These are phyloP conservation scores for Pseudopithomyces maydicus DNA, from an alignment of 2,329 filamentous ascomycete species.

Conservation along the genomic window DNA sequence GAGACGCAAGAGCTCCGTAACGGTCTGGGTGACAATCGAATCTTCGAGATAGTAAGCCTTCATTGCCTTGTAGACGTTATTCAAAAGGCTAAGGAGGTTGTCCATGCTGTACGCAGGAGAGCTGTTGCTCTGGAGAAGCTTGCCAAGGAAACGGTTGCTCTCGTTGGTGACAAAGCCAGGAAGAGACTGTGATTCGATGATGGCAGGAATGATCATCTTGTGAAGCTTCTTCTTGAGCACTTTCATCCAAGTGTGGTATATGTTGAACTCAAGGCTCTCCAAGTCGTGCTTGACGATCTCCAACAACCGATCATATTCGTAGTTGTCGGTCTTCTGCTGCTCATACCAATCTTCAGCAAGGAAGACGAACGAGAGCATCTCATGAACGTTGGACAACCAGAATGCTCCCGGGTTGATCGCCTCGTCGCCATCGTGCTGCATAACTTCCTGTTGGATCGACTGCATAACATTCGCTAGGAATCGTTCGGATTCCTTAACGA, in stretches of 20 bases:
- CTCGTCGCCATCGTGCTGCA: constrained; percentile 97
- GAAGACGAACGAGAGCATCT: constrained; percentile 99
- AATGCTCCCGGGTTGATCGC: constrained; percentile 97
- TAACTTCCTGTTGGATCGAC: constrained; percentile 98
- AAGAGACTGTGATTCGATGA: constrained; percentile 97
- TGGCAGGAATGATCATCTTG: constrained; percentile 99
- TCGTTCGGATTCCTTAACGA: constrained; percentile 98
- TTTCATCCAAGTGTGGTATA: constrained; percentile 99
- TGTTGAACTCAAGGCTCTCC: constrained; percentile 98
- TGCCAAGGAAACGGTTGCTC: constrained; percentile 96
- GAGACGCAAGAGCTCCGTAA: constrained; percentile 88
- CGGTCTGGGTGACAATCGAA: constrained; percentile 91
- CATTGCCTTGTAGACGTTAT: constrained; percentile 98
- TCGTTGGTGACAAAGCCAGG: constrained; percentile 99
- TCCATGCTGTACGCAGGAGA: constrained; percentile 99
- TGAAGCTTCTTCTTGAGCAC: constrained; percentile 98
- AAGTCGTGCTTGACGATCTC: constrained; percentile 99
- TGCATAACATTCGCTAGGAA: constrained; percentile 99
- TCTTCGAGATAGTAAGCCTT: constrained; percentile 98
- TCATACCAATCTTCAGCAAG: constrained; percentile 99
- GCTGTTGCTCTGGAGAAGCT: constrained; percentile 88
- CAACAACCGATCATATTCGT: constrained; percentile 94
- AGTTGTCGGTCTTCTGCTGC: constrained; percentile 98
- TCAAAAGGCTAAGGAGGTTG: constrained; percentile 91
- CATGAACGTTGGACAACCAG: constrained; percentile 98